These are phyloP conservation scores for Penicillium lagena DNA, from an alignment of 495 filamentous ascomycete species.

Conservation along the genomic window DNA sequence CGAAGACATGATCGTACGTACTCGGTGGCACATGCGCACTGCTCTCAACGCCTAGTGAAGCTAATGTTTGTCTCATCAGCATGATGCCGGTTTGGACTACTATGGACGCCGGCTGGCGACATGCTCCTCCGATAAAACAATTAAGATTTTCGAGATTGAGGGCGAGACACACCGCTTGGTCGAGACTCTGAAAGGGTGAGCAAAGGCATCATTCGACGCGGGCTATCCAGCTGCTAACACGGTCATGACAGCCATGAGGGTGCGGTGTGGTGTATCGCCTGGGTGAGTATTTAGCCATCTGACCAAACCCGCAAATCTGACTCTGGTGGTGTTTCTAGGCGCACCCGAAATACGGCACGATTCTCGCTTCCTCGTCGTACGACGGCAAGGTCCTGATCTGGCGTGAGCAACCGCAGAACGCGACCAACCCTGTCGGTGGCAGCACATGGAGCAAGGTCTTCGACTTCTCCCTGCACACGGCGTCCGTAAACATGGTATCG, in stretches of 20 bases:
- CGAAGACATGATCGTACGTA: constrained; percentile 99
- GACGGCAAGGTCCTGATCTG: constrained; percentile 98
- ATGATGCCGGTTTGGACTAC: constrained; percentile 97
- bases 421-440: constrained; percentile 38
- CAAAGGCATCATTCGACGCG: background rate
- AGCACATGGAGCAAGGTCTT: constrained; percentile 74
- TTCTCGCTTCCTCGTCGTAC: constrained; percentile 89
- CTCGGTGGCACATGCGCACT: background rate
- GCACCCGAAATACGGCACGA: constrained; percentile 96
- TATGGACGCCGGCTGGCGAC: constrained; percentile 95
- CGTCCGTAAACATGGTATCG: constrained; percentile 89
- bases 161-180: constrained; percentile 84
- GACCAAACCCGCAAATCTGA: constrained; percentile 13
- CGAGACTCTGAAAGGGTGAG: constrained; percentile 92
- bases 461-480: constrained; percentile 85
- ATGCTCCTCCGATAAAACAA: constrained; percentile 95
- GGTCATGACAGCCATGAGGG: constrained; percentile 69
- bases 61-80: constrained; percentile 43
- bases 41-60: too few relatives aligned
- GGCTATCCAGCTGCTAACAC: background rate
- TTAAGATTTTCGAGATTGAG: constrained; percentile 99
- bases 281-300: constrained; percentile 46
- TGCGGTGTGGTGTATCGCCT: constrained; percentile 93
- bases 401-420: constrained; percentile 68
- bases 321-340: constrained; percentile 42